Evolutionary conservation across 306 rosid species (phyloP).

Genomic region (Vigna hirtella): DNA sequence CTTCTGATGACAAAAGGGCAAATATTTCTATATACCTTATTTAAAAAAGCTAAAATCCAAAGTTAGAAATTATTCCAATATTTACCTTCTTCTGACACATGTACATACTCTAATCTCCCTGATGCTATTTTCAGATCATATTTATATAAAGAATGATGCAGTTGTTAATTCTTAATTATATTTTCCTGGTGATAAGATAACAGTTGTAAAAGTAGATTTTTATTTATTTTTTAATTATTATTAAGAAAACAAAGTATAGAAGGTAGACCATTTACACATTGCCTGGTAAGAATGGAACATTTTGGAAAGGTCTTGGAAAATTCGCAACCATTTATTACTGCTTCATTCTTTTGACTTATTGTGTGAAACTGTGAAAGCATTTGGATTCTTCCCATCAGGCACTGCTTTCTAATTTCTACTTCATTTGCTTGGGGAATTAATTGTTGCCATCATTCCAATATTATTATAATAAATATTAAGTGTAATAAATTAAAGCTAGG

Average conservation of each 20-base stretch:
- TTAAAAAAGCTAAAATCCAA: conserved; percentile 8
- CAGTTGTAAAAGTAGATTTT: conserved; percentile 26
- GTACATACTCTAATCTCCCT: conserved; percentile 25
- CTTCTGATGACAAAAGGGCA: conserved; percentile 46
- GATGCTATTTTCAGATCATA: conserved; percentile 36
- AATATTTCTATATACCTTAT: not conserved
- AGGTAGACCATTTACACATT: not conserved
- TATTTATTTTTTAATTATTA: too few relatives aligned
- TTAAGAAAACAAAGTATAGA: too few relatives aligned
- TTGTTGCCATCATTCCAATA: conserved; percentile 11
- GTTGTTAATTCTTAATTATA: conserved; percentile 14
- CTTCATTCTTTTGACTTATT: conserved; percentile 41
- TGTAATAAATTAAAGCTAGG: not conserved
- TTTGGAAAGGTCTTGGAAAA: conserved; percentile 44
- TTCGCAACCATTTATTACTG: conserved; percentile 6
- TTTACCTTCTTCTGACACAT: conserved; percentile 50
- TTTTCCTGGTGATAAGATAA: conserved; percentile 25
- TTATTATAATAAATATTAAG: not conserved
- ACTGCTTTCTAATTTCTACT: not conserved
- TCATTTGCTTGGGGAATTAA: conserved; percentile 11
- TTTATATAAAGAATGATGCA: conserved; percentile 16
- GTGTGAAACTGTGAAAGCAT: conserved; percentile 54
- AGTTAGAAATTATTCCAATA: conserved; percentile 9
- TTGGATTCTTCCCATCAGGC: conserved; percentile 44
- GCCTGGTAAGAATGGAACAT: conserved; percentile 41